Evolutionary conservation across 139 green algal genomes (phyloP).

Genomic region (Micromonas commoda): DNA sequence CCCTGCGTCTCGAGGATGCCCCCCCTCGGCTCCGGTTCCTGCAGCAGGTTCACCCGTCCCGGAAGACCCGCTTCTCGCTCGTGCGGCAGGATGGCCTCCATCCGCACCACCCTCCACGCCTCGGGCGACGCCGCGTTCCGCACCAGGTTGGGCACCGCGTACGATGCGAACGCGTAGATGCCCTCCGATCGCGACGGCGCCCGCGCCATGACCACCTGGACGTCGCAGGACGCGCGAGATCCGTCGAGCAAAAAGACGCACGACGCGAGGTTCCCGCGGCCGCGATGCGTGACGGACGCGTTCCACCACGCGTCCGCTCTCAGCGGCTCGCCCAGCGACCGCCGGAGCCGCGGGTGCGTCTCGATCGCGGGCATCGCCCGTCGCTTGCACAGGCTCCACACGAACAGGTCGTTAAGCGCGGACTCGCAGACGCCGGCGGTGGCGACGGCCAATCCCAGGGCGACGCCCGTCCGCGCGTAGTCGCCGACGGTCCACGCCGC

Average conservation of each 20-base stretch:
- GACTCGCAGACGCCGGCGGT: not conserved
- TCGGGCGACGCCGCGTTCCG: not conserved
- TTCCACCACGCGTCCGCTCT: not conserved
- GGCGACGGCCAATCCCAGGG: not conserved
- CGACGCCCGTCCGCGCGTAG: no score
- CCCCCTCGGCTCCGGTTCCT: not conserved
- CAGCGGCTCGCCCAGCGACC: not conserved
- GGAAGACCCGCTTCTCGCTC: not conserved
- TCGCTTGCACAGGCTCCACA: not conserved
- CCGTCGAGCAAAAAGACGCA: not conserved
- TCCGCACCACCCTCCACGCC: not conserved
- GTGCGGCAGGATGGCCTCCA: not conserved
- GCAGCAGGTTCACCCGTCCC: not conserved
- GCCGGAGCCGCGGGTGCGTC: not conserved
- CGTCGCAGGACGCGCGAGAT: not conserved
- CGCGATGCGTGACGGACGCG: not conserved
- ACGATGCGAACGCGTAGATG: not conserved
- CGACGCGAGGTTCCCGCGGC: not conserved
- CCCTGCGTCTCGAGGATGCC: not conserved
- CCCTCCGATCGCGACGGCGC: not conserved
- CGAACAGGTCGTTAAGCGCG: not conserved
- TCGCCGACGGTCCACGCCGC: no score
- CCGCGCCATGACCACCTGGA: not conserved
- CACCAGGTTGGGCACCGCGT: not conserved
- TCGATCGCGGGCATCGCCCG: not conserved